These are phyloP conservation scores for Salinomyces thailandicus DNA, from an alignment of 2,329 filamentous ascomycete genomes.

Conservation along the genomic window DNA sequence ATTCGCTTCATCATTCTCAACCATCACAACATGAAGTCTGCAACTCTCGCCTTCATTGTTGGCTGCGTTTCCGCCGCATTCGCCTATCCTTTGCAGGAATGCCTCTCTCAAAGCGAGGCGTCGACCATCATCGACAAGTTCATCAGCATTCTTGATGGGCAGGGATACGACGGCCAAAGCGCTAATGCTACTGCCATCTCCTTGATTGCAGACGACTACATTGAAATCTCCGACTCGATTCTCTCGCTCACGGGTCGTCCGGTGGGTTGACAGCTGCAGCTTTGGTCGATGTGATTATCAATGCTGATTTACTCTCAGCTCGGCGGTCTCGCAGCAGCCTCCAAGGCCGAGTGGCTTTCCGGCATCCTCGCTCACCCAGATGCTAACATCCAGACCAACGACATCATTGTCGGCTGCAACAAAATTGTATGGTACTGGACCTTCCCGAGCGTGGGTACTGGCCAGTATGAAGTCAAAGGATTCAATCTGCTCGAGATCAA, in stretches of 20 bases:
- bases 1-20: too few relatives aligned
- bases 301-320: neutral
- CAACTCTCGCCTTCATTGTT: neutral
- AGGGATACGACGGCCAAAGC: constrained; percentile 1
- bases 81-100: neutral
- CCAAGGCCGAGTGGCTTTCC: constrained; percentile 4
- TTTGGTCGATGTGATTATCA: too few relatives aligned
- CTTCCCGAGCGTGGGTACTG: constrained; percentile 5
- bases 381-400: constrained; percentile 5
- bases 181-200: constrained; percentile 4
- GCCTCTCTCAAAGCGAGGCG: constrained; percentile 5
- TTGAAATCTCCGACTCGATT: constrained; percentile 7
- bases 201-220: constrained; percentile 6
- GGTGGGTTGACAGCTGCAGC: too few relatives aligned
- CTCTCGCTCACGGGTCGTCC: constrained; percentile 4
- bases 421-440: constrained; percentile 9
- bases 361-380: constrained; percentile 3
- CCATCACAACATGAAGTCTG: constrained; percentile 4
- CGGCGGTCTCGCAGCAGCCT: constrained; percentile 2
- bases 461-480: constrained; percentile 6
- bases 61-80: constrained; percentile 1
- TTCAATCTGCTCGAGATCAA: constrained; percentile 7
- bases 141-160: constrained; percentile 4
- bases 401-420: constrained; percentile 5
- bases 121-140: constrained; percentile 4